Evolutionary conservation across 164 flowering plant genomes (phyloP), one percentile per base, ranked within the genome.

Genomic region (Pachysandra terminalis): DNA sequence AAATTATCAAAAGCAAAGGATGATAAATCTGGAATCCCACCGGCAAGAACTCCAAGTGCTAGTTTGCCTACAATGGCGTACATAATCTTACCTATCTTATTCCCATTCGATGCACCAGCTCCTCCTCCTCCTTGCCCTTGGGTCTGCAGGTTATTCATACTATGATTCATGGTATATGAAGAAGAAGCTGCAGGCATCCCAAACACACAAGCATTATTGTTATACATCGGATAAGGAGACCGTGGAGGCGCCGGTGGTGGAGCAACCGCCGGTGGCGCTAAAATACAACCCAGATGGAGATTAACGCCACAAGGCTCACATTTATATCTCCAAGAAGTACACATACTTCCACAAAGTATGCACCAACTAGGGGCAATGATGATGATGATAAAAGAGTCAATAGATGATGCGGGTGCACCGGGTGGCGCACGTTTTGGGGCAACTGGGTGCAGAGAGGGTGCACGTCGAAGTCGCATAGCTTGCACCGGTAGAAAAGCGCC

Each of bases 271-370:
- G 56, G 7, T 5, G 63, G 32, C 10, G 35, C 23, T 13, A 49
- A 10, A 48, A 59, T n/a, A 59, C 71, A 59, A 51, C n/a, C n/a
- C n/a, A n/a, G n/a, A n/a, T n/a, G n/a, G n/a, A n/a, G n/a, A n/a
- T n/a, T n/a, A n/a, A n/a, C 21, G 26, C 64, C 41, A 49, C 71
- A 68, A n/a, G 64, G 56, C 4, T 41, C 71, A 45, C 71, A 68
- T 25, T 52, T 45, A 57, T 59, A 68, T 17, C 71, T 23, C 64
- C 64, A 68, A 19, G 23, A 3, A 0, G 56, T 12, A 21, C 71
- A 68, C 8, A 1, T 26, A 9, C 16, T 13, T 2, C 26, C 1
- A 32, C 71, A n/a, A n/a, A n/a, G n/a, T n/a, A n/a, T n/a, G n/a
- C n/a, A n/a, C n/a, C n/a, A n/a, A n/a, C n/a, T n/a, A 68, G 12